These are phyloP conservation scores for Filosporella fistucella DNA, from an alignment of 495 filamentous ascomycete genomes.

Conservation along the genomic window DNA sequence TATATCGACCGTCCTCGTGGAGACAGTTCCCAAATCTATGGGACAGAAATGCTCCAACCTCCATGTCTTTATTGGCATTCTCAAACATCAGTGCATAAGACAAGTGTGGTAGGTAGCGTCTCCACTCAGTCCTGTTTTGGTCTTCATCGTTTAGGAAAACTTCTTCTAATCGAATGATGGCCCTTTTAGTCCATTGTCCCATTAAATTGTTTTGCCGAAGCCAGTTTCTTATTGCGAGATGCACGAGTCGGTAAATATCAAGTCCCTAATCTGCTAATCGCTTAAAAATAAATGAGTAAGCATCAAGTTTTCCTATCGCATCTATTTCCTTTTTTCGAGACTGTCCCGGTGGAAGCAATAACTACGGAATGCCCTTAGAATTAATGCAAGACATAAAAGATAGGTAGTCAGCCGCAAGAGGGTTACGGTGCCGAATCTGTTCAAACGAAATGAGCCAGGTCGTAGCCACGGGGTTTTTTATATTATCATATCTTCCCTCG, in stretches of 20 bases:
- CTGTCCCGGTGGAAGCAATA: not conserved
- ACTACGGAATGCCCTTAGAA: conserved; percentile 3
- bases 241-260: conserved; percentile 1
- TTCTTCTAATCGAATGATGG: conserved; percentile 1
- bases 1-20: not conserved
- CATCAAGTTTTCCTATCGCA: conserved; percentile 1
- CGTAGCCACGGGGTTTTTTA: conserved; percentile 3
- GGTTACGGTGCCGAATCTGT: conserved; percentile 4
- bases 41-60: not conserved
- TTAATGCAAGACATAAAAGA: conserved; percentile 2
- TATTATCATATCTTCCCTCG: conserved; percentile 2
- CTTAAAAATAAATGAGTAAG: conserved; percentile 6
- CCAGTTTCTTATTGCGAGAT: conserved; percentile 3
- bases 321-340: conserved; percentile 4
- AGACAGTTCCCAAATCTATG: conserved; percentile 3
- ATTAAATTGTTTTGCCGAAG: conserved; percentile 1
- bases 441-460: conserved; percentile 7
- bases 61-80: not conserved
- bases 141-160: not conserved
- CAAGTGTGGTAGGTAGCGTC: not conserved
- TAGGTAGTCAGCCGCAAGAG: conserved; percentile 6
- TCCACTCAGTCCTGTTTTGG: conserved; percentile 1
- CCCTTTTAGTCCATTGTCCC: conserved; percentile 1
- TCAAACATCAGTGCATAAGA: not conserved
- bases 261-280: not conserved